phyloP scores from a whole-genome alignment of 140 eudicot genomes.

The Bidens hawaiensis region DNA sequence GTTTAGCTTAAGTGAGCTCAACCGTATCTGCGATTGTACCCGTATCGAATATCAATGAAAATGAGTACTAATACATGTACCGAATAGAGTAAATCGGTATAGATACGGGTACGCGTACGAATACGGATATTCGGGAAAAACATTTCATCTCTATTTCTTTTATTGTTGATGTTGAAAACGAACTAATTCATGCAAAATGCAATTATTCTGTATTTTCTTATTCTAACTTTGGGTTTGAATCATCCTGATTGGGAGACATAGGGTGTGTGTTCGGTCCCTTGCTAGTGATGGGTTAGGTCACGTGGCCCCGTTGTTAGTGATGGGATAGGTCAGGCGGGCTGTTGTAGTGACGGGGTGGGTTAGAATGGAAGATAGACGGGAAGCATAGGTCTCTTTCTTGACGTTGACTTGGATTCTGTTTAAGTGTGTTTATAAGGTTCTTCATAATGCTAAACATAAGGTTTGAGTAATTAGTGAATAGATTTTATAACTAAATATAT shows the following conservation, averaged over 20 bases:
- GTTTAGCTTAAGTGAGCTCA: too few relatives aligned
- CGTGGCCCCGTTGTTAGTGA: not conserved
- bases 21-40: too few relatives aligned
- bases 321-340: not conserved
- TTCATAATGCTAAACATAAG: not conserved
- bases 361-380: not conserved
- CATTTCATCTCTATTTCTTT: constrained; percentile 20
- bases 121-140: too few relatives aligned
- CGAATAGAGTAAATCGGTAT: too few relatives aligned
- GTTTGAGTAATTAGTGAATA: not conserved
- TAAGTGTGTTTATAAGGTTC: not conserved
- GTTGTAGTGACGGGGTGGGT: not conserved
- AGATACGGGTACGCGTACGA: too few relatives aligned
- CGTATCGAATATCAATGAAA: too few relatives aligned
- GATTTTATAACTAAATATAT: not conserved
- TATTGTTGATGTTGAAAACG: constrained; percentile 12
- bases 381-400: not conserved
- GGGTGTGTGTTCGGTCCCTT: not conserved
- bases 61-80: too few relatives aligned
- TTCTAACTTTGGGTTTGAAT: not conserved
- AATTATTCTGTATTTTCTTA: not conserved
- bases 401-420: not conserved
- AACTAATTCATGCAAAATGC: constrained; percentile 17
- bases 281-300: not conserved
- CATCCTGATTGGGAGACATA: not conserved